Base-by-base conservation (phyloP, 805 yeast species). In the Candida ascalaphidarum region DNA sequence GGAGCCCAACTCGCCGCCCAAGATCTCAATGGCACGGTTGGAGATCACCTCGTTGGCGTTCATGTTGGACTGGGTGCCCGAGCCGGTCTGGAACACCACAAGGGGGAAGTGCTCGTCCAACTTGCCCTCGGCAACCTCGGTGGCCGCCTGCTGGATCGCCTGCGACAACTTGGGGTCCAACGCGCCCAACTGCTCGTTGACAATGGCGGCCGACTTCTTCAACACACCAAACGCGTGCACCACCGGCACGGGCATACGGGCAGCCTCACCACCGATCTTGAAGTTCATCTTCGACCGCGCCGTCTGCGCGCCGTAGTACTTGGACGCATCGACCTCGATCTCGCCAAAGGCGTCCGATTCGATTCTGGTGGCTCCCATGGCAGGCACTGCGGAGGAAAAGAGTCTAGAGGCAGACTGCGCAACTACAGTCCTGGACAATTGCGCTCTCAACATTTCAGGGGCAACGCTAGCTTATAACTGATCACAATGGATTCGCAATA, bases 41-140 rank as follows among this genome's bases (percentile, higher is more conserved):
- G 96, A 84, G 50, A 92, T 92, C 44, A 92, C 98, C 68, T 92
- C 98, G 60, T 92, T 92, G 52, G 97, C 95, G 61, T 92, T 89
- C 97, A 92, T 92, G 71, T 92, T 92, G 39, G 94, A 80, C 65
- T 92, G 98, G 33, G 98, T 92, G 57, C 98, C 98, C 18, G 95
- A 83, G 35, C 98, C 98, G 35, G 98, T 92, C 68, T 92, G 98
- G 81, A 86, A 92, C 21, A 92, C 96, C 34, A 92, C 98, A 56
- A 92, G 70, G 33, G 98, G 98, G 78, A 92, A 92, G 61, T 92
- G 95, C 48, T 81, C 95, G 38, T 76, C 71, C 53, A 92, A 73
- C 58, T 85, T 83, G 41, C 98, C 98, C 45, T 80, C 84, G 27
- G 82, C 69, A 22, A 92, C 97, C 60, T 92, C 98, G 45, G 86